A percentile compares a stretch with the other conserved stretches of the same genome.
These are phyloP conservation scores for Buxus sempervirens DNA, from an alignment of 164 flowering plant genomes.

Conservation along the genomic window DNA sequence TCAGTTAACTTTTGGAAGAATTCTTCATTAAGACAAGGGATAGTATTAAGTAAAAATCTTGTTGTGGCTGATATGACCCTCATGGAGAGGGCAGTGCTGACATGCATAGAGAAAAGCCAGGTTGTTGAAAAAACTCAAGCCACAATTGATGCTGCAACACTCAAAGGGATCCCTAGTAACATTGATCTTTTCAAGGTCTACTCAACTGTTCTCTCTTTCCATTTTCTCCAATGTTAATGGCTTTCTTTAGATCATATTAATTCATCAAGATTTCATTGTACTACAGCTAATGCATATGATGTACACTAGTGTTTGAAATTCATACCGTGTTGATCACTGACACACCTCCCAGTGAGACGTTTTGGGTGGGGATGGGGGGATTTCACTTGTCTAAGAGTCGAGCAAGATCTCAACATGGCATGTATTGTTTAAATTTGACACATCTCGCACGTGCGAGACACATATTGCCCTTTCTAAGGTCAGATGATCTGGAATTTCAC, in stretches of 20 bases:
- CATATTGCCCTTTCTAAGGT: no score
- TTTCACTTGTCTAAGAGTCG: no score
- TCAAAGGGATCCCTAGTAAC: conserved; percentile 93
- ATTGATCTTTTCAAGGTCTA: conserved; percentile 92
- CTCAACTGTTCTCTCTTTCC: not conserved
- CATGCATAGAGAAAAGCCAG: conserved; percentile 52
- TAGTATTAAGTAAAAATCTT: conserved; percentile 69
- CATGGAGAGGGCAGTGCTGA: conserved; percentile 64
- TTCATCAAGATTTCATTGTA: not conserved
- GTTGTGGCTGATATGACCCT: conserved; percentile 65
- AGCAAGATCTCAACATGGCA: no score
- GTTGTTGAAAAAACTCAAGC: conserved; percentile 87
- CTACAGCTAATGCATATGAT: not conserved
- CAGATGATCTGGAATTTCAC: no score
- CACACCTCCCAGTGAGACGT: no score
- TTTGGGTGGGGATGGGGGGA: no score
- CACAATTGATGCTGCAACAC: conserved; percentile 91
- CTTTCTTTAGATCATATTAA: not conserved
- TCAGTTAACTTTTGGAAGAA: conserved; percentile 79
- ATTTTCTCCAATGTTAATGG: not conserved
- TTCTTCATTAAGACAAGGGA: conserved; percentile 44
- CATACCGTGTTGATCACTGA: no score
- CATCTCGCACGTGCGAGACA: no score
- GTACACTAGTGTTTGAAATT: no score
- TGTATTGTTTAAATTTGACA: no score